Percentiles rank a stretch among this genome's conserved stretches.
Conservation (phyloP, 345 rosid genomes). For the Combretum micranthum region DNA sequence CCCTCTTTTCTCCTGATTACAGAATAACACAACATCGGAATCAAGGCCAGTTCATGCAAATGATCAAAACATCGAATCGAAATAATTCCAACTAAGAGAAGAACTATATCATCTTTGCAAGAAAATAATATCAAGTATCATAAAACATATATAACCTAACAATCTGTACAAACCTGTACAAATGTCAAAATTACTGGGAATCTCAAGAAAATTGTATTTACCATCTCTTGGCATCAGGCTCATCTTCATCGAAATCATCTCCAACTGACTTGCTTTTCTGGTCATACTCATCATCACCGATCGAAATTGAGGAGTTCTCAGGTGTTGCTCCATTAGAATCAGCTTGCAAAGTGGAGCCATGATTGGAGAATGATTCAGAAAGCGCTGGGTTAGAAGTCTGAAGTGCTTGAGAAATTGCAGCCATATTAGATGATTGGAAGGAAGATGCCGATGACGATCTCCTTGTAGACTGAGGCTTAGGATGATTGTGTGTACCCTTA, state of each 20-base stretch:
- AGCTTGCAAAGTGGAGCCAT: slow-evolving; percentile 29
- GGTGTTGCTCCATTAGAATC: slow-evolving; percentile 51
- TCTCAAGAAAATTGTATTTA: slow-evolving; percentile 11
- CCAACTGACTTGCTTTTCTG: slow-evolving; percentile 51
- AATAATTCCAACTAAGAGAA: neutral
- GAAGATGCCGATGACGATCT: slow-evolving; percentile 44
- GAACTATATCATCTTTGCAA: too few relatives aligned
- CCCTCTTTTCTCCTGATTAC: slow-evolving; percentile 56
- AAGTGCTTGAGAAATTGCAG: slow-evolving; percentile 18
- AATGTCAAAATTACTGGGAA: too few relatives aligned
- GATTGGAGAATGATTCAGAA: slow-evolving; percentile 40
- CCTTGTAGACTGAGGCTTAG: slow-evolving; percentile 65
- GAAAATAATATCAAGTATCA: slow-evolving; percentile 1
- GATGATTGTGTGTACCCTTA: slow-evolving; percentile 85
- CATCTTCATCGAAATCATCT: slow-evolving; percentile 69
- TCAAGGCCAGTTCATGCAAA: neutral
- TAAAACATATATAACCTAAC: neutral
- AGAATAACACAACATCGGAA: neutral
- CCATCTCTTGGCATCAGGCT: slow-evolving; percentile 84
- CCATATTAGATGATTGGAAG: neutral
- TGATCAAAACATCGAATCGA: neutral
- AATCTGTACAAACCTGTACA: neutral
- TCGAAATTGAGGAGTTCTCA: slow-evolving; percentile 64
- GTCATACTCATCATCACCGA: slow-evolving; percentile 63
- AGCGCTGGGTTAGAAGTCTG: slow-evolving; percentile 19